Base-by-base conservation (phyloP, 2,329 filamentous ascomycete species). In the Zasmidium cellare region DNA sequence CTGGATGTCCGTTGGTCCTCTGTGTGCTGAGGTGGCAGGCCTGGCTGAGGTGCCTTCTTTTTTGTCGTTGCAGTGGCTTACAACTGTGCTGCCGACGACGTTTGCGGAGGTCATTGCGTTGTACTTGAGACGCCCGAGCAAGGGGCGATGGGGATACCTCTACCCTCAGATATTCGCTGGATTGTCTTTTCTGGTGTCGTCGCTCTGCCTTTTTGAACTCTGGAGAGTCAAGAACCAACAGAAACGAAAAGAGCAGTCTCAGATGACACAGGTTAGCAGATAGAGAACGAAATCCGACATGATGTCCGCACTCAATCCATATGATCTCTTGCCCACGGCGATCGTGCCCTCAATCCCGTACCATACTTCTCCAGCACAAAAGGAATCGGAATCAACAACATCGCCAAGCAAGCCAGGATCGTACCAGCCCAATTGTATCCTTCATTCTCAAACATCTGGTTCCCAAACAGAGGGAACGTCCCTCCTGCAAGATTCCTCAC, bases 1-100 rank as follows among this genome's bases (percentile, higher is more conserved):
- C 60, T 83, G 80, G 79, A 77, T 77, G 69, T 74, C 75, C 11
- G 72, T 78, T 52, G 72, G 71, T 7, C 75, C 75, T 5, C 65
- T 79, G 0, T 74, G 71, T 41, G 75, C 73, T 18, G 75, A 78
- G 56, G 72, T 78, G 14, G 75, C 71, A 1, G 75, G 75, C 5
- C 66, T 79, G 6, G 67, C 68, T 51, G 70, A 78, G 48, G 63
- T 78, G 9, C 76, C 72, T 9, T 76, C 74, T 2, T 62, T 77
- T 45, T 66, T 79, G 6, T 74, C 75, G 11, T 62, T 78, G 2
- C 65, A 69, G 6, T 79, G 74, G 72, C 58, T 72, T 20, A 68
- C 70, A 3, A 68, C 75, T 1, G 69, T 75, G 1, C 51, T 77
- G 3, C 75, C 76, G 2, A 69, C 67, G 5, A 71, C 71, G 7